Percentiles rank a stretch among this genome's conserved stretches.
Evolutionary conservation across 2,329 filamentous ascomycete genomes (phyloP).

Genomic region (Fusarium odoratissimum): DNA sequence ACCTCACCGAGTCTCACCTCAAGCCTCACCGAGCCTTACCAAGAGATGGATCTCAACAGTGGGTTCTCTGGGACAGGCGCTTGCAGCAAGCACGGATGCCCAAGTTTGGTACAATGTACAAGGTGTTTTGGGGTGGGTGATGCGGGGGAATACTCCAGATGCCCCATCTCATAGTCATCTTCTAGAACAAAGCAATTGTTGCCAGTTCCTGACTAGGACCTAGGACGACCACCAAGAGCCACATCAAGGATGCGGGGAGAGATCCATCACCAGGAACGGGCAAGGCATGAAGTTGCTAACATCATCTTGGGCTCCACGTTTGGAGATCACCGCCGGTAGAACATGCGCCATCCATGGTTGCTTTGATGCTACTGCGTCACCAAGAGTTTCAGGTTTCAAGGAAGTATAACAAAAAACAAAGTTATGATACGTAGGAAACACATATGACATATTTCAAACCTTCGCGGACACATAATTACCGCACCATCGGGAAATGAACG

Average conservation of each 20-base stretch:
- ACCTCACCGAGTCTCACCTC: constrained; percentile 21
- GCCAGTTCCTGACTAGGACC: constrained; percentile 44
- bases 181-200: constrained; percentile 41
- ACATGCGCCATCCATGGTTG: constrained; percentile 3
- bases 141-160: constrained; percentile 47
- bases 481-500: background rate
- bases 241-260: constrained; percentile 36
- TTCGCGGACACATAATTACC: background rate
- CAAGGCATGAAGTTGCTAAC: constrained; percentile 23
- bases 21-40: constrained; percentile 33
- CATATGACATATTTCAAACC: background rate
- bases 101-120: constrained; percentile 45
- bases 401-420: background rate
- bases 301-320: constrained; percentile 34
- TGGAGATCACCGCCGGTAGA: constrained; percentile 1
- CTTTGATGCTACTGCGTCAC: background rate
- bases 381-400: constrained; percentile 5
- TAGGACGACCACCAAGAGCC: constrained; percentile 30
- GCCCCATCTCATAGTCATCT: constrained; percentile 43
- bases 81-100: constrained; percentile 47
- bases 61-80: constrained; percentile 40
- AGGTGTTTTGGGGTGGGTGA: constrained; percentile 38
- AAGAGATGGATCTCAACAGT: constrained; percentile 39
- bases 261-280: constrained; percentile 36
- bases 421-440: background rate